These are phyloP conservation scores for Didymella glomerata DNA, from an alignment of 2,329 filamentous ascomycete species.

Conservation along the genomic window DNA sequence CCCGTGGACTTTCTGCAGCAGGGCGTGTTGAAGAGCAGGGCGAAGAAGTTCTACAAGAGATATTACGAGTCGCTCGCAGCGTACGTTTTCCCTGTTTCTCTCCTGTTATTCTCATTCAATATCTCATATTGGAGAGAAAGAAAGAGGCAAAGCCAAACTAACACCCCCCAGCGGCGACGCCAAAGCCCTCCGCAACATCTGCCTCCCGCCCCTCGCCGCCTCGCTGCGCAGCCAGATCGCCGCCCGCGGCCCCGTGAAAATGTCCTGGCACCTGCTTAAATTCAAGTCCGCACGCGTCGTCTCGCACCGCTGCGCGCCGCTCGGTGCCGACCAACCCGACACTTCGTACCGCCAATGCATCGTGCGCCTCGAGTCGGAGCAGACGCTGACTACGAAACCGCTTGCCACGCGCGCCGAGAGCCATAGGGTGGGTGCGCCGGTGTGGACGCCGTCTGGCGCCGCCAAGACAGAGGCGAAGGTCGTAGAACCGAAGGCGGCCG, in stretches of 20 bases:
- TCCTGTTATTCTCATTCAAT: no score
- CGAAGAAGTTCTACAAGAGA: conserved; percentile 66
- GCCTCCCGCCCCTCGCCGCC: conserved; percentile 61
- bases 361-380: conserved; percentile 36
- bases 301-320: conserved; percentile 62
- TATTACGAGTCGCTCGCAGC: conserved; percentile 69
- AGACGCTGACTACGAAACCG: conserved; percentile 24
- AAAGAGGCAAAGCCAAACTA: conserved; percentile 4
- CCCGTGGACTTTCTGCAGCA: conserved; percentile 28
- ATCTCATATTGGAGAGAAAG: no score
- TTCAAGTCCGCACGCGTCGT: conserved; percentile 58
- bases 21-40: conserved; percentile 44
- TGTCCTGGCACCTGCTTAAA: conserved; percentile 52
- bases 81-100: conserved; percentile 14
- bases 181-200: conserved; percentile 55
- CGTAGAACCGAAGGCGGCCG: conserved; percentile 1
- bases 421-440: conserved; percentile 1
- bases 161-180: conserved; percentile 32
- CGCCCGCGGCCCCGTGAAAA: conserved; percentile 58
- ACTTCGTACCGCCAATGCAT: conserved; percentile 38
- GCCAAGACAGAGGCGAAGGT: conserved; percentile 22
- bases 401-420: no score
- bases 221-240: conserved; percentile 65
- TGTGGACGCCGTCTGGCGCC: conserved; percentile 3
- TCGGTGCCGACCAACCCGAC: conserved; percentile 48